Conservation (phyloP, 257 asterid genomes). For the Solanum phureja region DNA sequence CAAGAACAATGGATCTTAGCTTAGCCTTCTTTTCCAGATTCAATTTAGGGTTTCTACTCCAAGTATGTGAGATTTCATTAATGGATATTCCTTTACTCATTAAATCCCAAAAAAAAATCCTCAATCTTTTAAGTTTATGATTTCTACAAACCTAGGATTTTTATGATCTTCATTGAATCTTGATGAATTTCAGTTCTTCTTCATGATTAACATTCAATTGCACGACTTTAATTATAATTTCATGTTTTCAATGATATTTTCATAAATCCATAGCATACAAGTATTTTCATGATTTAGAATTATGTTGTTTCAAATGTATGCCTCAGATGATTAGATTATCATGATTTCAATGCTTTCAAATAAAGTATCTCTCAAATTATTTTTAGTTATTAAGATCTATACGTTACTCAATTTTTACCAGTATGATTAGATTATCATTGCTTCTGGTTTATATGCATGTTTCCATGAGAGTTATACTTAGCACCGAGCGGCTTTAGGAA, state of each 20-base stretch:
- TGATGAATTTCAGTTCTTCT: no score
- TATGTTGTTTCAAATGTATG: background rate
- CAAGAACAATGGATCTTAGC: background rate
- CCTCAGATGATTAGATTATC: no score
- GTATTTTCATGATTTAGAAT: background rate
- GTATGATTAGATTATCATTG: background rate
- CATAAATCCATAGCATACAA: background rate
- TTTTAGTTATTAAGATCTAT: background rate
- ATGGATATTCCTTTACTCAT: background rate
- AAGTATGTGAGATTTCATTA: no score
- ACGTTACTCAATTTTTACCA: background rate
- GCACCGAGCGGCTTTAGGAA: background rate
- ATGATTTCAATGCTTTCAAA: background rate
- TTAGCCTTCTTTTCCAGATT: background rate
- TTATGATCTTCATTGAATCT: background rate
- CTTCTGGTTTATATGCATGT: background rate
- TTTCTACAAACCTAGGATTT: no score
- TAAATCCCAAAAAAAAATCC: no score
- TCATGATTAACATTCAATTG: background rate
- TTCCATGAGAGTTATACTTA: background rate
- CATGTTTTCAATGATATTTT: background rate
- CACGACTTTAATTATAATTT: no score
- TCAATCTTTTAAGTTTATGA: background rate
- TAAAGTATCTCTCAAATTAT: background rate
- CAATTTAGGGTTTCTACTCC: background rate